A percentile compares a stretch with the other conserved stretches of the same genome.
phyloP scores from a whole-genome alignment of 805 yeast species.

The Candida easanensis region DNA sequence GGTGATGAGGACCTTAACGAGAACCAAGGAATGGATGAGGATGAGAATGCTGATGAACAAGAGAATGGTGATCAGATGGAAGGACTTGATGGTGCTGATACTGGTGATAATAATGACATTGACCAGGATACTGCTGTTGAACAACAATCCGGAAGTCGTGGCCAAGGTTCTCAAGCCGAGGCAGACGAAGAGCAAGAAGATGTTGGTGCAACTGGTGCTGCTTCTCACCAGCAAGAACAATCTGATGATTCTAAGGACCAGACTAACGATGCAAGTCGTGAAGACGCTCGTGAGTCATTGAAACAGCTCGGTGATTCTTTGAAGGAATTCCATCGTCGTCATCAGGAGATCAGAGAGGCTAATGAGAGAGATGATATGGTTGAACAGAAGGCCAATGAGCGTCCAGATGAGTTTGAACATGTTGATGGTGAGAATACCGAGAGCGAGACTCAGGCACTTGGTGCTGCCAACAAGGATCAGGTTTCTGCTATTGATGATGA shows the following conservation, averaged over 20 bases:
- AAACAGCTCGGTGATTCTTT: constrained; percentile 88
- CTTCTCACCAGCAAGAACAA: constrained; percentile 41
- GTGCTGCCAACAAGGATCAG: constrained; percentile 82
- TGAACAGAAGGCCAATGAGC: constrained; percentile 56
- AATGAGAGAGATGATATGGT: constrained; percentile 43
- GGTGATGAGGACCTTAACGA: constrained; percentile 33
- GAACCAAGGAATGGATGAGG: constrained; percentile 32
- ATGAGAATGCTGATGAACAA: constrained; percentile 38
- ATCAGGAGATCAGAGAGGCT: constrained; percentile 80
- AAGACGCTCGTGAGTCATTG: constrained; percentile 70
- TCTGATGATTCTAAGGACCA: constrained; percentile 40
- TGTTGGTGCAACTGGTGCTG: constrained; percentile 64
- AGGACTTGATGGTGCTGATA: constrained; percentile 53
- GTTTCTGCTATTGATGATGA: constrained; percentile 74
- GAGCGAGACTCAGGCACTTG: constrained; percentile 86
- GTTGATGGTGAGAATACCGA: constrained; percentile 77
- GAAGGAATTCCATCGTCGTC: constrained; percentile 88
- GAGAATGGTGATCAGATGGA: constrained; percentile 44
- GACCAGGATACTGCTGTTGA: constrained; percentile 59
- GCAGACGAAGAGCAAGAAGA: constrained; percentile 60
- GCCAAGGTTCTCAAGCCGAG: constrained; percentile 58
- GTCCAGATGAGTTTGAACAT: constrained; percentile 86
- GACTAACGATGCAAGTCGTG: constrained; percentile 52
- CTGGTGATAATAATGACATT: constrained; percentile 40
- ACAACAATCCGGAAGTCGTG: constrained; percentile 57